Evolutionary conservation across 2,329 filamentous ascomycete genomes (phyloP).

Genomic region (Colletotrichum incanum): DNA sequence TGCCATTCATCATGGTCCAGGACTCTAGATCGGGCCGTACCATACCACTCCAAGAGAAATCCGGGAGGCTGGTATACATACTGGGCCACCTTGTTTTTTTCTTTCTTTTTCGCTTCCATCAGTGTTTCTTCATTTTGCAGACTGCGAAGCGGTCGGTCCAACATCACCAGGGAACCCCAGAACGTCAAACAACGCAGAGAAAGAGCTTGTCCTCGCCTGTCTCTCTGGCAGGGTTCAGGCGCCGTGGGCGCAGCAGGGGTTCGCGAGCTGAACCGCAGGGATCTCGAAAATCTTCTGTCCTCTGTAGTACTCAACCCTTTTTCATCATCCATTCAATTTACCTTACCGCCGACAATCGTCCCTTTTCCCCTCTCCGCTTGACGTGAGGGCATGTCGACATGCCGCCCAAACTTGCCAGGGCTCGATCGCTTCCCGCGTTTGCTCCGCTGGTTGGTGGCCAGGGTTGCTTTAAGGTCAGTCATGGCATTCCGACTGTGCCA

Average conservation of each 20-base stretch:
- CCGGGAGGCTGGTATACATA: constrained; percentile 14
- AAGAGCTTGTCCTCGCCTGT: constrained; percentile 17
- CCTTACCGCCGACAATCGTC: constrained; percentile 22
- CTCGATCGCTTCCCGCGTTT: constrained; percentile 2
- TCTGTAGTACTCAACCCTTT: constrained; percentile 15
- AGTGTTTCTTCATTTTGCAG: neutral
- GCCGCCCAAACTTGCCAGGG: neutral
- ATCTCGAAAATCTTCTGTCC: neutral
- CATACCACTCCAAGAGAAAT: constrained; percentile 1
- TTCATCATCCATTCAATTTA: constrained; percentile 3
- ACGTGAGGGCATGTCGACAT: constrained; percentile 28
- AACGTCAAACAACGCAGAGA: constrained; percentile 1
- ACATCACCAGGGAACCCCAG: constrained; percentile 16
- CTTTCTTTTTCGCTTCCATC: neutral
- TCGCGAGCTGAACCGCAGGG: constrained; percentile 27
- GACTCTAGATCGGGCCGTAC: constrained; percentile 3
- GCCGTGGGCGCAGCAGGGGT: constrained; percentile 23
- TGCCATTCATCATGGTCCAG: constrained; percentile 8
- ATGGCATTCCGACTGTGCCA: constrained; percentile 27
- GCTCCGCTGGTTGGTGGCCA: neutral
- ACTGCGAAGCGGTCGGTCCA: neutral
- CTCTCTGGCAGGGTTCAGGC: constrained; percentile 11
- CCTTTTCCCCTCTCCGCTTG: constrained; percentile 27
- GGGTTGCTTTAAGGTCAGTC: neutral
- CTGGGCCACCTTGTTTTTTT: constrained; percentile 4